Percentiles rank a stretch among this genome's conserved stretches.
Conservation (phyloP, 2,329 filamentous ascomycete genomes). For the Aspergillus ustus region DNA sequence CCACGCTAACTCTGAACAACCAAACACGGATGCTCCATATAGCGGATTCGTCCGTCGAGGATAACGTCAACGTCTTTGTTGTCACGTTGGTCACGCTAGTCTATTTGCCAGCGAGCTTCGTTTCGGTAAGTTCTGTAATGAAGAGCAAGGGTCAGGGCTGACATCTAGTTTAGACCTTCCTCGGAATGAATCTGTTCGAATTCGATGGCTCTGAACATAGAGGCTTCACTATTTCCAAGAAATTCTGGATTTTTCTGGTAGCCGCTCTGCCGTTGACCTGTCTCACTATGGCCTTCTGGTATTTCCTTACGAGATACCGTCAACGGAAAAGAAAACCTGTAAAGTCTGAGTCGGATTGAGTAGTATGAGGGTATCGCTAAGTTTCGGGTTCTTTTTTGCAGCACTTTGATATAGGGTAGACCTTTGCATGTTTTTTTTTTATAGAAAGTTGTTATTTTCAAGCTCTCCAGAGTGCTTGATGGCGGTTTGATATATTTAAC, state of each 20-base stretch:
- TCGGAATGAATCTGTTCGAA: constrained; percentile 30
- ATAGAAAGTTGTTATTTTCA: constrained; percentile 2
- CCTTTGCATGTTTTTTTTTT: not conserved
- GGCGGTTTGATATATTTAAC: not conserved
- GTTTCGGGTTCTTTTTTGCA: not conserved
- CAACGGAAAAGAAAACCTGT: not conserved
- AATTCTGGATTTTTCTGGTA: constrained; percentile 29
- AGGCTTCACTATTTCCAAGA: constrained; percentile 20
- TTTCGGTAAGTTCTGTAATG: constrained; percentile 33
- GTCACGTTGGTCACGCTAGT: constrained; percentile 33
- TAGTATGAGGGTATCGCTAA: not conserved
- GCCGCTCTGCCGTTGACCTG: constrained; percentile 20
- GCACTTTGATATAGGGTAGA: not conserved
- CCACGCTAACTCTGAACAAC: constrained; percentile 19
- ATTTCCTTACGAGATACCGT: constrained; percentile 5
- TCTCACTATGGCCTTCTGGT: constrained; percentile 22
- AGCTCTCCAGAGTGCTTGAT: not conserved
- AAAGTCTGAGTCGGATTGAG: not conserved
- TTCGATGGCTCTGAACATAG: constrained; percentile 15
- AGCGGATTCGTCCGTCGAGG: constrained; percentile 26
- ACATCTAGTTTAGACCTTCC: constrained; percentile 18
- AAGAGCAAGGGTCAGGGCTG: not conserved
- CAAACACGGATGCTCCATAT: constrained; percentile 23
- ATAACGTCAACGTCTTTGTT: constrained; percentile 26
- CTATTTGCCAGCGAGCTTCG: constrained; percentile 43